Percentiles rank a stretch among this genome's conserved stretches.
Conservation (phyloP, 768 basidiomycete genomes). For the Trametes cingulata region DNA sequence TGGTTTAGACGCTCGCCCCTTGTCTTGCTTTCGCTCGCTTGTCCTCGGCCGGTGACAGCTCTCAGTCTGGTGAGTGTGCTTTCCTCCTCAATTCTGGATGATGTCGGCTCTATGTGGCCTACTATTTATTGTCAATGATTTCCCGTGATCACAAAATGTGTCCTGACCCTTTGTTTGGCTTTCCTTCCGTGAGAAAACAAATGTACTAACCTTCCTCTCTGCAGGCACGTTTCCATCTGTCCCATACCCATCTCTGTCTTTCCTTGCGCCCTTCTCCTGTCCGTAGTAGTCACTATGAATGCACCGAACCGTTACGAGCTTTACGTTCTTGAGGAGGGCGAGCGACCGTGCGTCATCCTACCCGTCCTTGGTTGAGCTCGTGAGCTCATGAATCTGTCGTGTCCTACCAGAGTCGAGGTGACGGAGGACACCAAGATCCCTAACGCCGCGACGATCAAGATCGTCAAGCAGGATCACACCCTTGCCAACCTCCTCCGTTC, state of each 20-base stretch:
- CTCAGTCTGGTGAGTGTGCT: slow-evolving; percentile 21
- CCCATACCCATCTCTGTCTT: not conserved
- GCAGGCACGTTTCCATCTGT: not conserved
- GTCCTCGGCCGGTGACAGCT: not conserved
- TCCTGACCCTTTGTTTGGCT: slow-evolving; percentile 41
- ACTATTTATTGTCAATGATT: slow-evolving; percentile 70
- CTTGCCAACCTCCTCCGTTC: slow-evolving; percentile 95
- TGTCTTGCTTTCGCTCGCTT: slow-evolving; percentile 4
- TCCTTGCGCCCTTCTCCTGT: not conserved
- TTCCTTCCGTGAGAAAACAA: not conserved
- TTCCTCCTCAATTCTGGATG: slow-evolving; percentile 35
- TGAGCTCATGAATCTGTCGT: slow-evolving; percentile 5
- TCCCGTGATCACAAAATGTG: slow-evolving; percentile 50
- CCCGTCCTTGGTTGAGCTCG: slow-evolving; percentile 10
- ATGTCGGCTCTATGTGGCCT: slow-evolving; percentile 46
- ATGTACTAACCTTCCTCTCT: not conserved
- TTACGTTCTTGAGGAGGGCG: slow-evolving; percentile 90
- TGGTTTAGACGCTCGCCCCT: not conserved
- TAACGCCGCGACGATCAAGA: slow-evolving; percentile 92
- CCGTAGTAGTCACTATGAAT: slow-evolving; percentile 60
- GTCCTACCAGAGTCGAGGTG: slow-evolving; percentile 69
- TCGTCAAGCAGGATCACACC: slow-evolving; percentile 97
- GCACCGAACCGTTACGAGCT: slow-evolving; percentile 92
- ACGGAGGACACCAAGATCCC: slow-evolving; percentile 97
- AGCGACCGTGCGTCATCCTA: slow-evolving; percentile 75